A percentile compares a stretch with the other conserved stretches of the same genome.
phyloP scores from a whole-genome alignment of 2,329 filamentous ascomycete genomes.

The Rutstroemia sp. region DNA sequence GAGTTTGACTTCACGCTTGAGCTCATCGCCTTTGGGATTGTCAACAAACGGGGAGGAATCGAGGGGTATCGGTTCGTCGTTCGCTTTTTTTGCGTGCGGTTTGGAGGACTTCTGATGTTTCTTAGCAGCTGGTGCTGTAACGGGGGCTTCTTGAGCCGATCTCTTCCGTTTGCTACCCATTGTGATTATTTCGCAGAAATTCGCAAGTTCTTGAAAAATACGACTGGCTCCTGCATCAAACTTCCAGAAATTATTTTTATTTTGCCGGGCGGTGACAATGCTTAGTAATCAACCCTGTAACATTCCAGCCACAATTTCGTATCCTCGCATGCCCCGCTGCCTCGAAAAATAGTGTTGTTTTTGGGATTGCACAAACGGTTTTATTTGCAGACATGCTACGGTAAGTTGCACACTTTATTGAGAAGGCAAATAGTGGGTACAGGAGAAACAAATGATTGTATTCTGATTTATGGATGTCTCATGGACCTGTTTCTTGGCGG shows the following conservation, averaged over 20 bases:
- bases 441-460: too few species aligned
- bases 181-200: neutral
- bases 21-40: conserved; percentile 43
- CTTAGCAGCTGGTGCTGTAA: conserved; percentile 18
- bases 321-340: too few species aligned
- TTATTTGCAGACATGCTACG: too few species aligned
- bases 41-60: conserved; percentile 41
- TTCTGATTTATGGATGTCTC: neutral
- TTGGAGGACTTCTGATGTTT: conserved; percentile 20
- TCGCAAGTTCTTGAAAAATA: neutral
- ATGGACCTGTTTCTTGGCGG: neutral
- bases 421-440: too few species aligned
- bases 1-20: conserved; percentile 49
- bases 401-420: too few species aligned
- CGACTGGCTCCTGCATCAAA: conserved; percentile 5
- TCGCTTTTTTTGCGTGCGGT: conserved; percentile 9
- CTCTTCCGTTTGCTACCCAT: conserved; percentile 41
- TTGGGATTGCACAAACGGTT: too few species aligned
- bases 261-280: conserved; percentile 4
- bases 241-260: neutral
- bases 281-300: neutral
- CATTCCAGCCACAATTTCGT: too few species aligned
- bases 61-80: conserved; percentile 13
- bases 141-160: conserved; percentile 18
- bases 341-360: too few species aligned